Evolutionary conservation across 2,329 filamentous ascomycete species (phyloP).

Genomic region (Aureobasidium sp.): DNA sequence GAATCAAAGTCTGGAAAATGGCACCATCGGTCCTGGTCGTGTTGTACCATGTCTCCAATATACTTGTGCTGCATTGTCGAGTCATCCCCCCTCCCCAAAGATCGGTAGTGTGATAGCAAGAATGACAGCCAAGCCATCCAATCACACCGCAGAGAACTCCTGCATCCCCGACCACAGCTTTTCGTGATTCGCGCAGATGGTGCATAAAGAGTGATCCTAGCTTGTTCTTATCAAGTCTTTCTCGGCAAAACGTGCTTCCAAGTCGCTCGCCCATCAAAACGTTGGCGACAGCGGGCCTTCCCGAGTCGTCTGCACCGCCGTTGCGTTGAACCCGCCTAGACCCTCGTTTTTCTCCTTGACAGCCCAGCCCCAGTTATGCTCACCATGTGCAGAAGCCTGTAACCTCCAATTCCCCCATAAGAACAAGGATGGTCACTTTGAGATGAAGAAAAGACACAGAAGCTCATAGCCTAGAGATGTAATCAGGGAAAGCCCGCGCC

Average conservation of each 20-base stretch:
- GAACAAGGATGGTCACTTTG: too few relatives aligned
- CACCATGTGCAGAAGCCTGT: too few relatives aligned
- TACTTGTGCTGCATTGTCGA: constrained; percentile 10
- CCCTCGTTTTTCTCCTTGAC: neutral
- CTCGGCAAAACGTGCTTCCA: constrained; percentile 9
- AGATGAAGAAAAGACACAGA: too few relatives aligned
- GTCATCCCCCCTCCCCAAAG: constrained; percentile 9
- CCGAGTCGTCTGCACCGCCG: neutral
- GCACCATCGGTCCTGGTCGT: constrained; percentile 2
- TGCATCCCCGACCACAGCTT: neutral
- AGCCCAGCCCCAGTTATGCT: neutral
- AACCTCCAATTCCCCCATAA: too few relatives aligned
- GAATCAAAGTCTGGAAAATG: neutral
- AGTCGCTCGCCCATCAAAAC: neutral
- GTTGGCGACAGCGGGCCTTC: constrained; percentile 1
- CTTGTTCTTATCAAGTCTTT: constrained; percentile 11
- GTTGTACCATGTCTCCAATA: constrained; percentile 13
- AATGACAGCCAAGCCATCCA: neutral
- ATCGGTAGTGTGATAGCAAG: constrained; percentile 11
- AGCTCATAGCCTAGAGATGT: too few relatives aligned
- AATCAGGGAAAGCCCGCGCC: too few relatives aligned
- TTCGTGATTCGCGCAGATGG: constrained; percentile 13
- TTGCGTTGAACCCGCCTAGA: neutral
- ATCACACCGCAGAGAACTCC: constrained; percentile 10
- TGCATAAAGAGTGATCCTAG: constrained; percentile 6